These are phyloP conservation scores for Globisporangium polare DNA, from an alignment of 352 stramenopile species.

Conservation along the genomic window DNA sequence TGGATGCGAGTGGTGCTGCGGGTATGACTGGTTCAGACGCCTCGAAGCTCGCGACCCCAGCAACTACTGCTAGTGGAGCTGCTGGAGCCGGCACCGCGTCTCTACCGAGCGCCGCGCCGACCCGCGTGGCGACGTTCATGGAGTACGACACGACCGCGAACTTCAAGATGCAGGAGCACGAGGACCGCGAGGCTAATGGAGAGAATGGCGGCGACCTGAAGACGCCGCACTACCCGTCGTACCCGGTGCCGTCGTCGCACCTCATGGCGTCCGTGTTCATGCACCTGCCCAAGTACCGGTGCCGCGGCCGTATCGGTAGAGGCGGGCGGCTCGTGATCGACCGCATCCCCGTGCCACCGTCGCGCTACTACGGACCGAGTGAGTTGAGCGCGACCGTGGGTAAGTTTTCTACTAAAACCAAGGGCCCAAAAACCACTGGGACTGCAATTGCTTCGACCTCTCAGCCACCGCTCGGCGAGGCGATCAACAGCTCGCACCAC, in stretches of 20 bases:
- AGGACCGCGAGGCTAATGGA: constrained; percentile 8
- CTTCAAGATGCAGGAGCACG: constrained; percentile 45
- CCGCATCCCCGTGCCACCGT: constrained; percentile 52
- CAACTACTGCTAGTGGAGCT: background rate
- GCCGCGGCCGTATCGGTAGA: constrained; percentile 64
- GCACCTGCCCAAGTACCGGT: constrained; percentile 67
- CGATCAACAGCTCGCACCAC: constrained; percentile 45
- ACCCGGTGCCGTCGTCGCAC: constrained; percentile 53
- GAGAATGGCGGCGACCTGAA: constrained; percentile 5
- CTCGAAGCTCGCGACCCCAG: background rate
- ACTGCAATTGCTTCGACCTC: constrained; percentile 13
- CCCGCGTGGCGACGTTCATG: constrained; percentile 48
- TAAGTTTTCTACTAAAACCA: constrained; percentile 13
- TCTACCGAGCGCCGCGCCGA: background rate
- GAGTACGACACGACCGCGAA: constrained; percentile 72
- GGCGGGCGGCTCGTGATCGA: constrained; percentile 74
- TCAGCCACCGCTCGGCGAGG: constrained; percentile 17
- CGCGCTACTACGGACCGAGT: constrained; percentile 43
- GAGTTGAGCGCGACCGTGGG: constrained; percentile 44
- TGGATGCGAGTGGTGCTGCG: background rate
- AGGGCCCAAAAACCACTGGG: background rate
- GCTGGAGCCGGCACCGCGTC: background rate
- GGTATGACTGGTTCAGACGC: background rate
- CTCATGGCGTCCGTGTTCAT: constrained; percentile 67
- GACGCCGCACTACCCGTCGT: constrained; percentile 53